phyloP scores from a whole-genome alignment of 495 filamentous ascomycete species.

The Aspergillus homomorphus region DNA sequence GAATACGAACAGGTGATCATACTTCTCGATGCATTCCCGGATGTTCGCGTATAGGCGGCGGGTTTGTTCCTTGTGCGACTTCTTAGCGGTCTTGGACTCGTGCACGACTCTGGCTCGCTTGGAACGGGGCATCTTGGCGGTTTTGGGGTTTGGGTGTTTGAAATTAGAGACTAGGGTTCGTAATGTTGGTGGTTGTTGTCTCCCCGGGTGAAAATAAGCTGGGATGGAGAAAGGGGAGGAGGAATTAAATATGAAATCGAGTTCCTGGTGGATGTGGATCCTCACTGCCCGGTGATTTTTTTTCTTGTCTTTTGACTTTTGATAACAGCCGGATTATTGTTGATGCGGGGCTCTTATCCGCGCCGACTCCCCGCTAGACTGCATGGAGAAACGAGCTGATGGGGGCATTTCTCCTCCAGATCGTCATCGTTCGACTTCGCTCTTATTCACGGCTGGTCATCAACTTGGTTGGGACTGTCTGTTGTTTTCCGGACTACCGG shows the following conservation, averaged over 20 bases:
- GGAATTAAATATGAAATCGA: constrained; percentile 15
- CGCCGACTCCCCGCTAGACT: constrained; percentile 23
- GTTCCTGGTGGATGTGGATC: constrained; percentile 13
- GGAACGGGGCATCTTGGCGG: constrained; percentile 82
- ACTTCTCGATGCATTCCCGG: constrained; percentile 77
- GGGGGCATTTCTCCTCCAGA: not conserved
- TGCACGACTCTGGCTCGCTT: constrained; percentile 88
- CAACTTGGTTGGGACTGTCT: not conserved
- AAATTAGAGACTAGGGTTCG: not conserved
- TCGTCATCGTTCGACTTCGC: constrained; percentile 3
- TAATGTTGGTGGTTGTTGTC: not conserved
- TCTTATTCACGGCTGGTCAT: not conserved
- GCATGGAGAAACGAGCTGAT: constrained; percentile 37
- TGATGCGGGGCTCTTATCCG: constrained; percentile 42
- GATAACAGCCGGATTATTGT: constrained; percentile 43
- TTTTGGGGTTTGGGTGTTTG: not conserved
- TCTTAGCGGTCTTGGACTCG: constrained; percentile 86
- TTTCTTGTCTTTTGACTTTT: constrained; percentile 34
- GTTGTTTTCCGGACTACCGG: not conserved
- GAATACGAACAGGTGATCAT: constrained; percentile 91
- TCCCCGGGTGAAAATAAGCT: not conserved
- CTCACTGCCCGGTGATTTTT: constrained; percentile 19
- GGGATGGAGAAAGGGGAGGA: not conserved
- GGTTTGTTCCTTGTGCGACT: constrained; percentile 83
- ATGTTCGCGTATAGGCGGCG: constrained; percentile 83